Percentiles rank a stretch among this genome's conserved stretches.
Conservation (phyloP, 2,329 filamentous ascomycete species). For the Claviceps sp. region DNA sequence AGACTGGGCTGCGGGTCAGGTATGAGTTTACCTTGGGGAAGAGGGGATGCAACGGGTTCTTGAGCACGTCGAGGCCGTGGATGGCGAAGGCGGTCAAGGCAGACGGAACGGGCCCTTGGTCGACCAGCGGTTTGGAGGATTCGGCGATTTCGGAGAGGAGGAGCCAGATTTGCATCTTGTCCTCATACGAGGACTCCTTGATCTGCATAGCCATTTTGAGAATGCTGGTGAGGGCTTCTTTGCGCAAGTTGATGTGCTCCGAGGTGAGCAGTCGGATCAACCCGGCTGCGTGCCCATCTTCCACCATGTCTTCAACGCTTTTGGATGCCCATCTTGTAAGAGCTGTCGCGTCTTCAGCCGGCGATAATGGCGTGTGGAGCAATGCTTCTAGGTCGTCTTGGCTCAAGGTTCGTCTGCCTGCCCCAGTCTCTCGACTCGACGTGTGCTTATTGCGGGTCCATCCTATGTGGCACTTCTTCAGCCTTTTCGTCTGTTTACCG, state of each 20-base stretch:
- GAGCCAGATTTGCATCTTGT: slow-evolving; percentile 67
- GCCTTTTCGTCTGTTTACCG: slow-evolving; percentile 7
- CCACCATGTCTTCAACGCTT: slow-evolving; percentile 63
- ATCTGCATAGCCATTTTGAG: slow-evolving; percentile 50
- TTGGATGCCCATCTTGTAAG: slow-evolving; percentile 59
- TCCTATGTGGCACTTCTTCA: slow-evolving; percentile 7
- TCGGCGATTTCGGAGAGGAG: slow-evolving; percentile 70
- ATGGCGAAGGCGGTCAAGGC: slow-evolving; percentile 64
- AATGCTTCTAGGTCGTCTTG: slow-evolving; percentile 35
- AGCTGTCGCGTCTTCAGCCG: slow-evolving; percentile 36
- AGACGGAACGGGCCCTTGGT: slow-evolving; percentile 51
- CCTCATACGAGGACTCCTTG: slow-evolving; percentile 56
- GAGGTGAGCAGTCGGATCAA: slow-evolving; percentile 68
- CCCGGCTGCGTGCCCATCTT: slow-evolving; percentile 58
- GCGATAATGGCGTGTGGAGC: slow-evolving; percentile 34
- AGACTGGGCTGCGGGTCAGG: slow-evolving; percentile 62
- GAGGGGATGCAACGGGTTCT: slow-evolving; percentile 65
- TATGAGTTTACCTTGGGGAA: slow-evolving; percentile 82
- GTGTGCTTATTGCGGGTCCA: slow-evolving; percentile 6
- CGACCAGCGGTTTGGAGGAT: slow-evolving; percentile 46
- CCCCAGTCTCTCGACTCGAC: not conserved
- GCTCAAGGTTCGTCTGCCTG: slow-evolving; percentile 14
- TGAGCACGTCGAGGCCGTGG: slow-evolving; percentile 55
- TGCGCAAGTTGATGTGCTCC: slow-evolving; percentile 58
- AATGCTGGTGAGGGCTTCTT: slow-evolving; percentile 60